phyloP scores from a whole-genome alignment of 2,329 filamentous ascomycete species.

The Alternaria infectoria region DNA sequence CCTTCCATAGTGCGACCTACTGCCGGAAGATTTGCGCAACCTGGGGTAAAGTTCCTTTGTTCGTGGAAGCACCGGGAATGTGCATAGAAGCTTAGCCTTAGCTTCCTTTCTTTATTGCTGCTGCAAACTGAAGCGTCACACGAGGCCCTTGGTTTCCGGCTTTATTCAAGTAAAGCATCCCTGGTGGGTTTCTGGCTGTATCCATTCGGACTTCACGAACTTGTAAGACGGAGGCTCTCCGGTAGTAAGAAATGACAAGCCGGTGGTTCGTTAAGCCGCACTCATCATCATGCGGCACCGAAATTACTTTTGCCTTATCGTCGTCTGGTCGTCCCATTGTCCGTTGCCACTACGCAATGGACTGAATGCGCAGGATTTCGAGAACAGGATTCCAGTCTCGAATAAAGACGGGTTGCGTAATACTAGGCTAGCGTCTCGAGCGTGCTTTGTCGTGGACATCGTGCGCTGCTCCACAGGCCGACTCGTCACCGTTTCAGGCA shows the following conservation, averaged over 20 bases:
- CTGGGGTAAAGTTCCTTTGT: conserved; percentile 38
- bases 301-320: conserved; percentile 16
- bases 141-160: conserved; percentile 1
- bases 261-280: conserved; percentile 1
- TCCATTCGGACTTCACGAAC: neutral
- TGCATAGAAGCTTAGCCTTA: conserved; percentile 21
- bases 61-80: conserved; percentile 30
- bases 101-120: conserved; percentile 24
- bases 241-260: conserved; percentile 12
- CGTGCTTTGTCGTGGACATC: conserved; percentile 23
- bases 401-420: conserved; percentile 22
- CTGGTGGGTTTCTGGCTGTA: conserved; percentile 12
- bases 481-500: conserved; percentile 36
- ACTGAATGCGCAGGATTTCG: neutral
- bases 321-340: conserved; percentile 1
- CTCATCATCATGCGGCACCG: conserved; percentile 2
- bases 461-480: conserved; percentile 12
- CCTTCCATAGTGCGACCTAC: conserved; percentile 26
- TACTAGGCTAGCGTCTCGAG: conserved; percentile 20
- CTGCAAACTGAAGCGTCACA: conserved; percentile 28
- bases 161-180: conserved; percentile 24
- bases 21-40: conserved; percentile 42
- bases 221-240: conserved; percentile 2
- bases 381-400: conserved; percentile 2
- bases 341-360: conserved; percentile 6